Percentiles rank a stretch among this genome's conserved stretches.
Conservation (phyloP, 2,329 filamentous ascomycete species). For the Mollisia scopiformis region DNA sequence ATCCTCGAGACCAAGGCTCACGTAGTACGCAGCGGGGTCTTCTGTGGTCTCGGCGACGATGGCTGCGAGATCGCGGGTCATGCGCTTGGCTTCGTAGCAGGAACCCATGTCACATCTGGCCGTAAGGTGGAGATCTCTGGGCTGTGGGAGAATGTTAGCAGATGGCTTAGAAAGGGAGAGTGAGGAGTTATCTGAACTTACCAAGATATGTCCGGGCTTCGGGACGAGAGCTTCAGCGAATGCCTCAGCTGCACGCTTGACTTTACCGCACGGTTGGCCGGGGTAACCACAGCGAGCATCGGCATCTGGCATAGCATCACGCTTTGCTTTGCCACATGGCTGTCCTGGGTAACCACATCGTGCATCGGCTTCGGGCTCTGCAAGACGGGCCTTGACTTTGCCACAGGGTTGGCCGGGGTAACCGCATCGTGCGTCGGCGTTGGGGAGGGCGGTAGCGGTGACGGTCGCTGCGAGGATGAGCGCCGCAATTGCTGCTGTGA, state of each 20-base stretch:
- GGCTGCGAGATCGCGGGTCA: slow-evolving; percentile 41
- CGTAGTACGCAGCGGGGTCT: slow-evolving; percentile 13
- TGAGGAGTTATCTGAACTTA: not conserved
- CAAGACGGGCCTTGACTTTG: slow-evolving; percentile 7
- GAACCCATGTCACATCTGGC: slow-evolving; percentile 42
- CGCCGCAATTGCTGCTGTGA: slow-evolving; percentile 45
- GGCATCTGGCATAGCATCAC: slow-evolving; percentile 6
- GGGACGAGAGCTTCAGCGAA: slow-evolving; percentile 31
- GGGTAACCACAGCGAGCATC: slow-evolving; percentile 22
- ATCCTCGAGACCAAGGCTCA: slow-evolving; percentile 8
- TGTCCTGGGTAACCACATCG: slow-evolving; percentile 26
- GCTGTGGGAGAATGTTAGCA: not conserved
- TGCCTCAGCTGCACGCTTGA: slow-evolving; percentile 34
- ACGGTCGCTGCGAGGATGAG: slow-evolving; percentile 43
- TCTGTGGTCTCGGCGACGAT: slow-evolving; percentile 25
- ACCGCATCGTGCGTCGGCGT: slow-evolving; percentile 7
- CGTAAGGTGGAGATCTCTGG: not conserved
- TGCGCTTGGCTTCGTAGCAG: slow-evolving; percentile 49
- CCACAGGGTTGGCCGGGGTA: slow-evolving; percentile 12
- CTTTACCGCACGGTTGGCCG: slow-evolving; percentile 15
- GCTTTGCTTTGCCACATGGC: slow-evolving; percentile 6
- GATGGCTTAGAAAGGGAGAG: not conserved
- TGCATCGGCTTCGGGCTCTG: slow-evolving; percentile 9
- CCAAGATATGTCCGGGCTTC: slow-evolving; percentile 13
- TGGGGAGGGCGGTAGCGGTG: slow-evolving; percentile 35